Evolutionary conservation across 306 rosid genomes (phyloP).

Genomic region (Prunus mongolica): DNA sequence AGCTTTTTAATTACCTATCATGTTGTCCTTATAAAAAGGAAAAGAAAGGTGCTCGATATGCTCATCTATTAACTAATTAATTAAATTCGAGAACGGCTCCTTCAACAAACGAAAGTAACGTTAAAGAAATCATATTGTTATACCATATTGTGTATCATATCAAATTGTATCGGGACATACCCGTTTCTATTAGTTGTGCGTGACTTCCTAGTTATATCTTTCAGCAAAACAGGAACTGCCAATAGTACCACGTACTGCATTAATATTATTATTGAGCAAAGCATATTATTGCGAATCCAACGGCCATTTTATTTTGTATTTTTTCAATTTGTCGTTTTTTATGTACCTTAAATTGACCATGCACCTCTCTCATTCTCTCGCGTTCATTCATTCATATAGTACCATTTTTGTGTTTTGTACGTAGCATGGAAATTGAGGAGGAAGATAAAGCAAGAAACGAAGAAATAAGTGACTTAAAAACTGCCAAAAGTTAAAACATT

Average conservation of each 20-base stretch:
- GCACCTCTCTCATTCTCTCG: neutral
- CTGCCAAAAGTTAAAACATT: neutral
- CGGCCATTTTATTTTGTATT: neutral
- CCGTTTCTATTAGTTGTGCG: no score
- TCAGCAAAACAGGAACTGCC: neutral
- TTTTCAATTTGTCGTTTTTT: slow-evolving; percentile 4
- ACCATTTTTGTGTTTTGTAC: neutral
- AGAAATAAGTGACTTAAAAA: neutral
- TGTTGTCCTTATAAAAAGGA: neutral
- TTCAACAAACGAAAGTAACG: no score
- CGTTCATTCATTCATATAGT: neutral
- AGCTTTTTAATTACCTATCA: neutral
- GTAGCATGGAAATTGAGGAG: neutral
- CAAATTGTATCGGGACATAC: no score
- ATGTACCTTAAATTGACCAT: neutral
- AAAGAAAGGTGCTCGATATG: no score
- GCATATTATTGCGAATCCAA: neutral
- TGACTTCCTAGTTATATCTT: neutral
- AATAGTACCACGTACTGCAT: neutral
- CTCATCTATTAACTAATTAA: no score
- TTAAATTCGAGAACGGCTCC: no score
- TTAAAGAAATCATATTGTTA: no score
- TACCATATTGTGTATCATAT: no score
- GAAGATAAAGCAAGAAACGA: neutral
- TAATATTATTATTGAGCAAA: neutral